phyloP scores from a whole-genome alignment of 164 flowering plant genomes.

The Macadamia tetraphylla region DNA sequence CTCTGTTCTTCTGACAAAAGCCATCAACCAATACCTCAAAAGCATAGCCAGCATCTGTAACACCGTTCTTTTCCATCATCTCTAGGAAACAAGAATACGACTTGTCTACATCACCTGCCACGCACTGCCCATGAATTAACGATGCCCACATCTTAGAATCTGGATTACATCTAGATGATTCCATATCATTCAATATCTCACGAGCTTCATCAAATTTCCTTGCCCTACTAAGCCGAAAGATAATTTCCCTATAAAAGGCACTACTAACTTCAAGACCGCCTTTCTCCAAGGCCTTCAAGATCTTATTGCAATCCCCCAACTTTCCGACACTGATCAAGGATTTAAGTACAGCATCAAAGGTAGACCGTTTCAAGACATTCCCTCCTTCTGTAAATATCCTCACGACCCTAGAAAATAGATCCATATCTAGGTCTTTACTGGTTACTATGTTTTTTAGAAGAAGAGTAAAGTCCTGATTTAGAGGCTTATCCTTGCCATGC shows the following conservation, averaged over 20 bases:
- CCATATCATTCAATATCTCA: constrained; percentile 34
- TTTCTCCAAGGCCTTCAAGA: constrained; percentile 57
- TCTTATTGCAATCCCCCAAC: constrained; percentile 39
- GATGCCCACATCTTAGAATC: constrained; percentile 40
- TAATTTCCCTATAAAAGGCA: constrained; percentile 30
- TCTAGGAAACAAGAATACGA: constrained; percentile 41
- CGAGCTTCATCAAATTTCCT: constrained; percentile 38
- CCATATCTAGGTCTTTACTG: constrained; percentile 41
- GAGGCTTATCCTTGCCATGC: constrained; percentile 50
- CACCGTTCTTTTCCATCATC: constrained; percentile 41
- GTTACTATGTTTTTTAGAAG: constrained; percentile 54
- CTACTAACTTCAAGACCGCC: constrained; percentile 38
- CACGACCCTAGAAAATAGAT: constrained; percentile 49
- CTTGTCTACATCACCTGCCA: constrained; percentile 44
- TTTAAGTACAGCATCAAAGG: constrained; percentile 44
- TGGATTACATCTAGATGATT: constrained; percentile 22
- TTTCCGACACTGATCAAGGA: constrained; percentile 60
- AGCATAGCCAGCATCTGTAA: constrained; percentile 33
- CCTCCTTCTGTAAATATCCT: constrained; percentile 38
- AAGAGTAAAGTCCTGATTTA: constrained; percentile 41
- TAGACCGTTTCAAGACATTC: constrained; percentile 35
- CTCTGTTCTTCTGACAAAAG: constrained; percentile 41
- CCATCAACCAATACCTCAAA: constrained; percentile 45
- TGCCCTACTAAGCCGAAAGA: constrained; percentile 32
- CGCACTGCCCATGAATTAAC: constrained; percentile 53